Evolutionary conservation across 2,329 filamentous ascomycete species (phyloP), one percentile per base, ranked within the genome.

Genomic region (Neonectria hederae): DNA sequence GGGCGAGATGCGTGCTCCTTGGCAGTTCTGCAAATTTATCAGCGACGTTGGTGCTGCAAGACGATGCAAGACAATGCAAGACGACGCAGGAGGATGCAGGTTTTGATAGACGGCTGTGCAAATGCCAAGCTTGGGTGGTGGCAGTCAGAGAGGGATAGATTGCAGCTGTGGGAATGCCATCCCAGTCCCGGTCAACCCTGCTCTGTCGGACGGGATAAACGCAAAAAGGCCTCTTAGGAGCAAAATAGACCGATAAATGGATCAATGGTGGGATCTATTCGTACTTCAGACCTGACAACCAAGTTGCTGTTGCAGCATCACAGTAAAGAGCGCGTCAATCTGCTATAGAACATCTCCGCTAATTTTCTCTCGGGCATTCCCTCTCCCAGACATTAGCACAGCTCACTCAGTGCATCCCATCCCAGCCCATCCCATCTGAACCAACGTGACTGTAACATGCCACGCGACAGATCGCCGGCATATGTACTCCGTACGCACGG

Each of bases 151-250:
- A 56, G 24, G 30, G 8, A 54, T 30, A 42, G 49, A 49, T 54
- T 59, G 60, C 58, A 54, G 54, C 54, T 59, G 54, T 54, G 54
- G 54, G 35, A 35, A 54, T 32, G 30, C 24, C 19, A 62, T 62
- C 54, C 28, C 22, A 30, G 54, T 30, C 40, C 30, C 35, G 28
- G 8, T 46, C 54, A 57, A 53, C 48, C 54, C 45, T 51, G n/a
- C 8, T 49, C 17, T 49, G 24, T 17, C 17, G 45, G n/a, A 48
- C 43, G n/a, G n/a, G n/a, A 54, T 28, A 35, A 22, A 28, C 4
- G 11, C 30, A 8, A 22, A 21, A 28, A 21, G 9, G n/a, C 8
- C 17, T n/a, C 17, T 51, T 17, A 19, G 22, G 13, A 17, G 6
- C 46, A 46, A 59, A 30, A 30, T 46, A 32, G 24, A 61, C 48